Evolutionary conservation across 257 asterid species (phyloP).

Genomic region (Ocimum tenuiflorum): DNA sequence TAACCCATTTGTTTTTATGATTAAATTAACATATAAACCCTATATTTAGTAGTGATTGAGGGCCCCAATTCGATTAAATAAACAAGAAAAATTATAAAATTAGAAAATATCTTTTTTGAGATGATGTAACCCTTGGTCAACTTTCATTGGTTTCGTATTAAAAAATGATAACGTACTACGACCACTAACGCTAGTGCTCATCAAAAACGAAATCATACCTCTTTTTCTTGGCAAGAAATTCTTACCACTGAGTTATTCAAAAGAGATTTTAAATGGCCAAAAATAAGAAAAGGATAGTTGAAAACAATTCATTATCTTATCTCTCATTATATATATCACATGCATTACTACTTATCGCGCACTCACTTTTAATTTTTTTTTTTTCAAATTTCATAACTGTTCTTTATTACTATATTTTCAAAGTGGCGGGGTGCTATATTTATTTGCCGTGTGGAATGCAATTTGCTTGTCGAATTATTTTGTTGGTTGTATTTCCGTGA

Average conservation of each 20-base stretch:
- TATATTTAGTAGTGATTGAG: slow-evolving; percentile 13
- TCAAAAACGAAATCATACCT: slow-evolving; percentile 4
- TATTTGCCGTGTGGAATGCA: too few species aligned
- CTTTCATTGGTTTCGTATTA: slow-evolving; percentile 2
- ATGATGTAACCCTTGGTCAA: slow-evolving; percentile 14
- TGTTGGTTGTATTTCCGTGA: too few species aligned
- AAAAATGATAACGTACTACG: slow-evolving; percentile 9
- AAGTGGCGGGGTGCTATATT: too few species aligned
- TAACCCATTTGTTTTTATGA: too few species aligned
- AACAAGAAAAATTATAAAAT: not conserved
- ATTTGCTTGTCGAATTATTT: too few species aligned
- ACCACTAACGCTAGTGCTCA: slow-evolving; percentile 21
- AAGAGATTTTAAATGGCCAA: not conserved
- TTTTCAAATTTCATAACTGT: not conserved
- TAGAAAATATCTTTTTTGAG: not conserved
- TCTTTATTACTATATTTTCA: not conserved
- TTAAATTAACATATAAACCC: not conserved
- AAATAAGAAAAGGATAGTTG: not conserved
- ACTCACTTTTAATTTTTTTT: slow-evolving; percentile 11
- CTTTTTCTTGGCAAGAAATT: not conserved
- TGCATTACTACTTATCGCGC: slow-evolving; percentile 31
- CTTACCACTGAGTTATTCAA: not conserved
- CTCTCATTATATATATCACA: slow-evolving; percentile 1
- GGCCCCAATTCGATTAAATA: not conserved
- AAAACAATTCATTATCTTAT: slow-evolving; percentile 24